phyloP scores from a whole-genome alignment of 2,329 filamentous ascomycete genomes.

The Stemphylium vesicarium region DNA sequence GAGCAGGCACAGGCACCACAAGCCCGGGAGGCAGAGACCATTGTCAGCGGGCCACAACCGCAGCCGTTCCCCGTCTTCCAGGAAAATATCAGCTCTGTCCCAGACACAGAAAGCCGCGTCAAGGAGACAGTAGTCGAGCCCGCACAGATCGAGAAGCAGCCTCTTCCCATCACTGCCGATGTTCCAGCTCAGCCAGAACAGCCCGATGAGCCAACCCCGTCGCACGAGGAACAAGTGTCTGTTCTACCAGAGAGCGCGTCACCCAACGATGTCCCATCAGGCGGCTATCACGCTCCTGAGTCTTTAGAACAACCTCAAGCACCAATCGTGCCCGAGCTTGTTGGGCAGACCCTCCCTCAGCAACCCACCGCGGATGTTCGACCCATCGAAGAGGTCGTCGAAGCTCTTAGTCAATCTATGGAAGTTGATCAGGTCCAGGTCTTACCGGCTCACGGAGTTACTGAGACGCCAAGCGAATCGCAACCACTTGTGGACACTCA shows the following conservation, averaged over 20 bases:
- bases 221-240: neutral
- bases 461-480: conserved; percentile 13
- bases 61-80: neutral
- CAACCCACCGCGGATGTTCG: neutral
- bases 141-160: neutral
- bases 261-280: neutral
- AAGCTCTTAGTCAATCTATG: neutral
- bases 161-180: neutral
- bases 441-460: neutral
- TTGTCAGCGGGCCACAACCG: neutral
- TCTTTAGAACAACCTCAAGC: neutral
- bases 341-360: neutral
- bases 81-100: neutral
- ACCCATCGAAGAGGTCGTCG: neutral
- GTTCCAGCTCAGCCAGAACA: neutral
- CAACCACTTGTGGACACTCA: conserved; percentile 2
- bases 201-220: neutral
- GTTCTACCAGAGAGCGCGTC: conserved; percentile 1
- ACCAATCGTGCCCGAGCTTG: neutral
- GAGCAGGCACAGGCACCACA: conserved; percentile 6
- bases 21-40: neutral
- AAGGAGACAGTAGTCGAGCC: neutral
- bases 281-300: neutral
- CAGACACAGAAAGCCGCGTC: neutral
- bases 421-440: conserved; percentile 9